Evolutionary conservation across 2,329 filamentous ascomycete genomes (phyloP).

Genomic region (Mycosphaerella arachidis): DNA sequence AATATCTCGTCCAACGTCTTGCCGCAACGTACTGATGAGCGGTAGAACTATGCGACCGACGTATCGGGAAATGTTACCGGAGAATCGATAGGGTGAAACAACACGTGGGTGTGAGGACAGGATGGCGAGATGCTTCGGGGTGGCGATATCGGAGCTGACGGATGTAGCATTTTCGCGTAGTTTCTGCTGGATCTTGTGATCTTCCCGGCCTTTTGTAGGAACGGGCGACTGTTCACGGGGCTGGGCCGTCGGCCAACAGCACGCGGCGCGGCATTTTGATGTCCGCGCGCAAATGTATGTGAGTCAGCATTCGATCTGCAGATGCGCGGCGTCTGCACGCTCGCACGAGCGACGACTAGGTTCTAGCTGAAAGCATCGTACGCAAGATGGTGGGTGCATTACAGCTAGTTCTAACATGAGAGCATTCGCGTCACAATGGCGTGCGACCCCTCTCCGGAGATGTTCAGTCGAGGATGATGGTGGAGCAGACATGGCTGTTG

Average conservation of each 20-base stretch:
- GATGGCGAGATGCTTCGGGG: not conserved
- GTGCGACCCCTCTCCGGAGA: not conserved
- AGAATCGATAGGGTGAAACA: not conserved
- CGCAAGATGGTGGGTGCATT: not conserved
- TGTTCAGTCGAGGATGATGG: not conserved
- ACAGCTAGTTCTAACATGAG: not conserved
- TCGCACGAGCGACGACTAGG: too few species aligned
- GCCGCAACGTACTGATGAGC: constrained; percentile 56
- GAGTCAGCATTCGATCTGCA: not conserved
- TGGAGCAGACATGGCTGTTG: too few species aligned
- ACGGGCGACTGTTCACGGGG: not conserved
- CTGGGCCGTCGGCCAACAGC: not conserved
- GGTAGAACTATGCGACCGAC: not conserved
- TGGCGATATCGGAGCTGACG: constrained; percentile 1
- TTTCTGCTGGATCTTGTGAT: not conserved
- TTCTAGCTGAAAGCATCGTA: not conserved
- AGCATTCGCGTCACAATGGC: not conserved
- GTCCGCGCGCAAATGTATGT: not conserved
- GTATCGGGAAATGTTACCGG: not conserved
- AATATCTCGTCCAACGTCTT: constrained; percentile 75
- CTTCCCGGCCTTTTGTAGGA: not conserved
- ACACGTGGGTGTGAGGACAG: not conserved
- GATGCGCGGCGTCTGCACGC: not conserved
- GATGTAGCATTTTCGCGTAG: not conserved
- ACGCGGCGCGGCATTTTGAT: not conserved